Evolutionary conservation across 495 filamentous ascomycete genomes (phyloP).

Genomic region (Glonium stellatum): DNA sequence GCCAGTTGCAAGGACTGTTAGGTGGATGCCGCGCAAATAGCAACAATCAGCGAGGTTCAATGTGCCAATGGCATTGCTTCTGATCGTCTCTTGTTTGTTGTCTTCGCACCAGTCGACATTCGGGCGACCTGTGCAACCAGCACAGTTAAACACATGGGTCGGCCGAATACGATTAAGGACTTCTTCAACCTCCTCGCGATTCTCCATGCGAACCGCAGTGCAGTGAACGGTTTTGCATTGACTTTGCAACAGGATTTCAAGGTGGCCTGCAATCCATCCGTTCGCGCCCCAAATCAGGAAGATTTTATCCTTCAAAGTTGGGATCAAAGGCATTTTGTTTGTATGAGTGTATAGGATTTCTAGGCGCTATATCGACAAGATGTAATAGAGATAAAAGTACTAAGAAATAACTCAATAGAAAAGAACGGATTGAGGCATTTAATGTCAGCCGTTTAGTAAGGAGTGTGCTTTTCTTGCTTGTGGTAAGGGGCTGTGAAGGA

Average conservation of each 20-base stretch:
- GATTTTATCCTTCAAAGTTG: slow-evolving; percentile 41
- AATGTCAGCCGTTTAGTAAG: no score
- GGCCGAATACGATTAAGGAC: slow-evolving; percentile 49
- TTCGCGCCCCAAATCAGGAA: slow-evolving; percentile 18
- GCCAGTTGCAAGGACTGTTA: slow-evolving; percentile 54
- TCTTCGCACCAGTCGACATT: slow-evolving; percentile 69
- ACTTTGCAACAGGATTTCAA: neutral
- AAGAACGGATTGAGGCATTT: no score
- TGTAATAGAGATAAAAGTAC: no score
- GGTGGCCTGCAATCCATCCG: slow-evolving; percentile 15
- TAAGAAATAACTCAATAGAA: no score
- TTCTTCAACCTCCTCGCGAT: slow-evolving; percentile 6
- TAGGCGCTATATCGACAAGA: no score
- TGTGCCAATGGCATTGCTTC: slow-evolving; percentile 58
- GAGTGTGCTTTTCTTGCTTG: no score
- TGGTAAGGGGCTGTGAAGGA: no score
- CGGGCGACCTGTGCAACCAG: slow-evolving; percentile 59
- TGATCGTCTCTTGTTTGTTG: slow-evolving; percentile 56
- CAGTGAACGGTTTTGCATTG: slow-evolving; percentile 8
- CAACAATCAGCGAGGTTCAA: slow-evolving; percentile 57
- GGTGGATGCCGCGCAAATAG: slow-evolving; percentile 49
- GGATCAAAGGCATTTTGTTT: neutral
- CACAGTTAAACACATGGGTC: slow-evolving; percentile 57
- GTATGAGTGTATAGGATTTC: neutral
- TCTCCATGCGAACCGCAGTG: slow-evolving; percentile 14